A percentile compares a stretch with the other conserved stretches of the same genome.
Conservation (phyloP, 2,329 filamentous ascomycete genomes). For the Paecilomyces fulvus region DNA sequence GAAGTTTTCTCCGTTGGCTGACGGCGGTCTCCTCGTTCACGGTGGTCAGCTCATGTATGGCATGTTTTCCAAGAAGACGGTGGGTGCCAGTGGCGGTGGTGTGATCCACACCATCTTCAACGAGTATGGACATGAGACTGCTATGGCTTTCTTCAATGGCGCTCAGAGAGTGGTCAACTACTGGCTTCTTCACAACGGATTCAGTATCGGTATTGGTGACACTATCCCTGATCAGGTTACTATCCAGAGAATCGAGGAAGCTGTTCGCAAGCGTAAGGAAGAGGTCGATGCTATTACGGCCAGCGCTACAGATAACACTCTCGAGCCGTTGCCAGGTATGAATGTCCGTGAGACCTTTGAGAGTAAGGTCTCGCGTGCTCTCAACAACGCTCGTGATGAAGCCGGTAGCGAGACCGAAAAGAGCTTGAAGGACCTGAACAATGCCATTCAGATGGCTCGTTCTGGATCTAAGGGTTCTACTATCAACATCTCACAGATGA, state of each 20-base stretch:
- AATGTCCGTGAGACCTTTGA: conserved; percentile 98
- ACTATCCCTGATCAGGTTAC: conserved; percentile 85
- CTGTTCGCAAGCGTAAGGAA: conserved; percentile 72
- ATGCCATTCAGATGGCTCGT: conserved; percentile 89
- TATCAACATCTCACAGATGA: conserved; percentile 99
- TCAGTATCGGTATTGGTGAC: conserved; percentile 97
- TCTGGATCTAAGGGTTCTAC: conserved; percentile 98
- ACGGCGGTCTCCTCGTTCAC: conserved; percentile 74
- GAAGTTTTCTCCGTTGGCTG: conserved; percentile 55
- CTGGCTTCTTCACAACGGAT: conserved; percentile 92
- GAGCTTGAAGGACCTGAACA: conserved; percentile 91
- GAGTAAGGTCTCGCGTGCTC: conserved; percentile 85
- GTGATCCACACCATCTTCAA: conserved; percentile 96
- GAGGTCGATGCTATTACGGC: conserved; percentile 69
- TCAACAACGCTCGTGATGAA: conserved; percentile 93
- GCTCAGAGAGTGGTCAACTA: conserved; percentile 92
- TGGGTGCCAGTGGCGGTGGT: conserved; percentile 83
- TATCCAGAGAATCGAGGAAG: conserved; percentile 73
- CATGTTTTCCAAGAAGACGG: conserved; percentile 83
- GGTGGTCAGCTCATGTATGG: conserved; percentile 86
- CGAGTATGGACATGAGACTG: conserved; percentile 74
- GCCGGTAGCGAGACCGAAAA: conserved; percentile 88
- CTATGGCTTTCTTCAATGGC: conserved; percentile 93
- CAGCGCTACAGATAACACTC: conserved; percentile 71
- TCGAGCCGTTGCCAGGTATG: conserved; percentile 96